These are phyloP conservation scores for Madurella mycetomatis DNA, from an alignment of 2,329 filamentous ascomycete species.

Conservation along the genomic window DNA sequence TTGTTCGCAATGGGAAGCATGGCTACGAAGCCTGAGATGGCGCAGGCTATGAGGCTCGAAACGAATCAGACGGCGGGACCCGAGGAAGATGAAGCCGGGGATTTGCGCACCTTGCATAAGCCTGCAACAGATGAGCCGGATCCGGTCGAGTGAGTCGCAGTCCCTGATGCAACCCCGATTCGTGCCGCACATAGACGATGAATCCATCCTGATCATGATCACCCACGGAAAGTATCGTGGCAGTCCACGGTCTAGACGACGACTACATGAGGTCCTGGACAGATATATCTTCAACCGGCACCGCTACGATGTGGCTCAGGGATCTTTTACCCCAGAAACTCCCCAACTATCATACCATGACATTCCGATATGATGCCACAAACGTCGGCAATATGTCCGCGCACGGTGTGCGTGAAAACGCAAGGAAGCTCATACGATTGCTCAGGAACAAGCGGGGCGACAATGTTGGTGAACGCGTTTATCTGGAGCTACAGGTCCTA, in stretches of 20 bases:
- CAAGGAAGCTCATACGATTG: conserved; percentile 2
- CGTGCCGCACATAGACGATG: background rate
- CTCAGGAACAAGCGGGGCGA: conserved; percentile 4
- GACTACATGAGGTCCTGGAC: conserved; percentile 10
- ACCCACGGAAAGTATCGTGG: conserved; percentile 9
- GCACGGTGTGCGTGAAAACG: conserved; percentile 6
- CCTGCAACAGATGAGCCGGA: too few relatives aligned
- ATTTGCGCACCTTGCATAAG: too few relatives aligned
- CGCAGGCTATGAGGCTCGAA: too few relatives aligned
- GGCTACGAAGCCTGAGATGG: too few relatives aligned
- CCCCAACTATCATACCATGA: conserved; percentile 7
- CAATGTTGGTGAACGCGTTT: background rate
- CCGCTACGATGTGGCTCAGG: background rate
- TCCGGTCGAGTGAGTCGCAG: too few relatives aligned
- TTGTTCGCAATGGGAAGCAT: too few relatives aligned
- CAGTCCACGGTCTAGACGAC: conserved; percentile 16
- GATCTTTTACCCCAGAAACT: conserved; percentile 6
- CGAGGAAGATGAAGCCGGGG: too few relatives aligned
- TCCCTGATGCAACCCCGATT: too few relatives aligned
- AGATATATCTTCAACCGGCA: background rate
- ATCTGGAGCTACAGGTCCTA: too few relatives aligned
- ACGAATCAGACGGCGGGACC: too few relatives aligned
- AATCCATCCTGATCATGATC: background rate
- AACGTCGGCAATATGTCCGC: conserved; percentile 6
- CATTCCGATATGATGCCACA: conserved; percentile 12